phyloP scores from a whole-genome alignment of 768 basidiomycete genomes.

The Leucocoprinus sp. region DNA sequence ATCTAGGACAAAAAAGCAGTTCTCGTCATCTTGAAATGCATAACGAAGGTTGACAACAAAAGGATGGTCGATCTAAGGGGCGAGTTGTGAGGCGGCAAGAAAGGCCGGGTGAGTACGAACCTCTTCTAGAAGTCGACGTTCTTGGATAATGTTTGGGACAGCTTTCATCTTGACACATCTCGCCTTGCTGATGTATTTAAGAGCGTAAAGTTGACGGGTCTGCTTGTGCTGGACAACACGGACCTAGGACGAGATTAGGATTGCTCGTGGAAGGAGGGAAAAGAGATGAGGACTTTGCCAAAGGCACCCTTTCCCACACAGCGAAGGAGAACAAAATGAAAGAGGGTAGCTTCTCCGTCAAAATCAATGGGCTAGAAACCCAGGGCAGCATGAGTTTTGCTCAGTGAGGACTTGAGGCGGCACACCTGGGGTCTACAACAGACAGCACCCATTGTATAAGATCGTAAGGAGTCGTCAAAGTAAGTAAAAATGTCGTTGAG shows the following conservation, averaged over 20 bases:
- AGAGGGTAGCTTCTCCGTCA: conserved; percentile 91
- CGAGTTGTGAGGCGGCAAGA: background rate
- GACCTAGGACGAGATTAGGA: conserved; percentile 47
- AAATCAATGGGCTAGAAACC: conserved; percentile 79
- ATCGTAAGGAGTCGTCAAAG: conserved; percentile 9
- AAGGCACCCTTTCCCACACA: conserved; percentile 99
- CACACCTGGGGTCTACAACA: conserved; percentile 78
- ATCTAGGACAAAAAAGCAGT: conserved; percentile 97
- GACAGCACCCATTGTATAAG: conserved; percentile 62
- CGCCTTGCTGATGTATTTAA: conserved; percentile 99
- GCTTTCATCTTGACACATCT: conserved; percentile 99
- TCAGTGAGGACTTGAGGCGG: conserved; percentile 3
- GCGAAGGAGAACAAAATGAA: conserved; percentile 90
- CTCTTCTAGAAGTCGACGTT: conserved; percentile 92
- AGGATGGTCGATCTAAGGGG: conserved; percentile 85
- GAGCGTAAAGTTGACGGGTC: conserved; percentile 90
- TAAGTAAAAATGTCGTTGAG: background rate
- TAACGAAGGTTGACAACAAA: conserved; percentile 93
- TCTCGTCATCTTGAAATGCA: conserved; percentile 97
- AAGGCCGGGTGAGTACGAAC: conserved; percentile 30
- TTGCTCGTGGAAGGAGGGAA: conserved; percentile 11
- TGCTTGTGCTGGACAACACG: conserved; percentile 99
- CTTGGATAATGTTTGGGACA: conserved; percentile 95
- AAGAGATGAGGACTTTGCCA: conserved; percentile 64
- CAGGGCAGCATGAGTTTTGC: conserved; percentile 1